Percentiles rank a stretch among this genome's conserved stretches.
Evolutionary conservation across 225 moss, liverwort and hornwort genomes (phyloP).

Genomic region (Pseudoscleropodium purum): DNA sequence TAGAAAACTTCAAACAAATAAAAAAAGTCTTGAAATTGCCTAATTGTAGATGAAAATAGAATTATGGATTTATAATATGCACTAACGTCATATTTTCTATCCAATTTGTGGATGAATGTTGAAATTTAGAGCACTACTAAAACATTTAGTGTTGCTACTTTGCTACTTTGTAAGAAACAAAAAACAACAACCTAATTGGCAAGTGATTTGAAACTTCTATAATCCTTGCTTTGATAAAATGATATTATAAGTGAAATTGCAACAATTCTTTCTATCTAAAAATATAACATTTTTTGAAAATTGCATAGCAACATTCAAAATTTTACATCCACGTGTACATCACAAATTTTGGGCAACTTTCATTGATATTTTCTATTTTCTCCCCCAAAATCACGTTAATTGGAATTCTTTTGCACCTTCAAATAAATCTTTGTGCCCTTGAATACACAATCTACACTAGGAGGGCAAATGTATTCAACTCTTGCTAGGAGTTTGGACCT

Average conservation of each 20-base stretch:
- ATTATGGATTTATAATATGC: no score
- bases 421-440: background rate
- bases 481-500: accelerated
- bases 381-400: background rate
- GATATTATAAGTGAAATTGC: background rate
- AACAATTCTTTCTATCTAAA: accelerated
- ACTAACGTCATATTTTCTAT: no score
- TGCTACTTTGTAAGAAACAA: no score
- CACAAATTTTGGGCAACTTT: background rate
- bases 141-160: no score
- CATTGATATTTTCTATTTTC: background rate
- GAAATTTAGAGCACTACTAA: no score
- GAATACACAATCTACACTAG: background rate
- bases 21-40: no score
- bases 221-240: accelerated
- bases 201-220: background rate
- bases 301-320: accelerated
- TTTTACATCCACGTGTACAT: no score
- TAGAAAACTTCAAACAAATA: no score
- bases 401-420: background rate
- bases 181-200: no score
- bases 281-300: background rate
- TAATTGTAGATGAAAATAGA: no score
- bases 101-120: no score
- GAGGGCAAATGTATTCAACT: background rate